Evolutionary conservation across 2,329 filamentous ascomycete species (phyloP), one percentile per base, ranked within the genome.

Genomic region (Verticillium isaacii): DNA sequence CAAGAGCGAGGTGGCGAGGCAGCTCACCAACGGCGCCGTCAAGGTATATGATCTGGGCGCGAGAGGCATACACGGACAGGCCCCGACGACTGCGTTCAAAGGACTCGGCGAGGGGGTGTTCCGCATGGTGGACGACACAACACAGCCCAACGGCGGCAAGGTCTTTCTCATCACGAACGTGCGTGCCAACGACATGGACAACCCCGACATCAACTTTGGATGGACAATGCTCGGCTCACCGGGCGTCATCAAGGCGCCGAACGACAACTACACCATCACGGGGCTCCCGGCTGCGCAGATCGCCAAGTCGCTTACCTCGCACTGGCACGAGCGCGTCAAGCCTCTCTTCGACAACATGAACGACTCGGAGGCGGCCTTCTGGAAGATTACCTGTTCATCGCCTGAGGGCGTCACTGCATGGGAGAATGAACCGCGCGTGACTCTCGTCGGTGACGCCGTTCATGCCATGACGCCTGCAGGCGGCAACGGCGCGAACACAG

Each of bases 41-140:
- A 88, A 87, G 70, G 81, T 86, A 5, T 89, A 82, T 68, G 87
- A 89, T 66, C 85, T 85, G 0, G 86, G 86, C 3, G 83, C 86
- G 0, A 73, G 86, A 57, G 85, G 86, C 1, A 88, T 89, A 29
- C 87, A 89, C 66, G 87, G 87, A 0, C 85, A 89, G 69, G 85
- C 87, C 8, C 84, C 85, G 0, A 85, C 81, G 0, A 79, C 81
- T 0, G 85, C 86, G 0, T 89, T 89, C 76, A 84, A 82, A 63
- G 79, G 72, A 0, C 75, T 89, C 1, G 86, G 86, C 1, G 86
- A 89, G 70, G 87, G 87, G 2, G 87, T 90, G 0, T 89, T 83
- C 68, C 68, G 79, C 2, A n/a, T 87, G 0, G 67, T 70, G 1
- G 87, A 89, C 66, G 71, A 76, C 2, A 74, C 77, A 0, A 50